phyloP scores from a whole-genome alignment of 164 flowering plant species.

The Stephania cephalantha region DNA sequence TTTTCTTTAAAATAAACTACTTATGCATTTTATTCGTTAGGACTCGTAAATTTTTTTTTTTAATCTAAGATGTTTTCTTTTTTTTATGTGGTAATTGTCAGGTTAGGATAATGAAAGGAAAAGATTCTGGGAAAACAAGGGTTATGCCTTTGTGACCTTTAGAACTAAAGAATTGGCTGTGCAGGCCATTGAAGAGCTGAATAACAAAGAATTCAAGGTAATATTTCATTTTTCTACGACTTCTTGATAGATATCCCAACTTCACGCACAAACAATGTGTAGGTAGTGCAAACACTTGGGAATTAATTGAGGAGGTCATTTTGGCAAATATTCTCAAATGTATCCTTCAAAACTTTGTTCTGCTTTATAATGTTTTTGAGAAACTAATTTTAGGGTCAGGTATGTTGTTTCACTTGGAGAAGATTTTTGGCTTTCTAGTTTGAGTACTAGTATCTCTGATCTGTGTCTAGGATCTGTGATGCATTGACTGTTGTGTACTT shows the following conservation, averaged over 20 bases:
- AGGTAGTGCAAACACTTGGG: no score
- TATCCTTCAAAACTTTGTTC: no score
- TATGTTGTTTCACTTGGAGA: no score
- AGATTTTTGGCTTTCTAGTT: no score
- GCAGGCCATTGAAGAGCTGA: slow-evolving; percentile 66
- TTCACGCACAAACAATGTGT: no score
- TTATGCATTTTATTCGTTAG: not conserved
- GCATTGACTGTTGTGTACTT: not conserved
- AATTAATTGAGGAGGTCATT: no score
- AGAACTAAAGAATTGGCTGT: slow-evolving; percentile 65
- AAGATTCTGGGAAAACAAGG: slow-evolving; percentile 71
- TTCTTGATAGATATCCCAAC: no score
- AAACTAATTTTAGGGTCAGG: no score
- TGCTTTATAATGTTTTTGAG: no score
- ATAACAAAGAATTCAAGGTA: slow-evolving; percentile 69
- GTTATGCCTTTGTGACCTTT: slow-evolving; percentile 84
- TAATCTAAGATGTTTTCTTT: slow-evolving; percentile 1
- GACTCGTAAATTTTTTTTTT: not conserved
- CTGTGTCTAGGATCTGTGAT: no score
- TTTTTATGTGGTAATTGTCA: slow-evolving; percentile 17
- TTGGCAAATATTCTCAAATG: no score
- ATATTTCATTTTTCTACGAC: not conserved
- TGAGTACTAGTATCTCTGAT: no score
- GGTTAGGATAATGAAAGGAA: slow-evolving; percentile 80
- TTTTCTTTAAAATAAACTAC: slow-evolving; percentile 3